Percentiles rank a stretch among this genome's conserved stretches.
Evolutionary conservation across 805 yeast species (phyloP).

Genomic region (Groenewaldozyma salmanticensis): DNA sequence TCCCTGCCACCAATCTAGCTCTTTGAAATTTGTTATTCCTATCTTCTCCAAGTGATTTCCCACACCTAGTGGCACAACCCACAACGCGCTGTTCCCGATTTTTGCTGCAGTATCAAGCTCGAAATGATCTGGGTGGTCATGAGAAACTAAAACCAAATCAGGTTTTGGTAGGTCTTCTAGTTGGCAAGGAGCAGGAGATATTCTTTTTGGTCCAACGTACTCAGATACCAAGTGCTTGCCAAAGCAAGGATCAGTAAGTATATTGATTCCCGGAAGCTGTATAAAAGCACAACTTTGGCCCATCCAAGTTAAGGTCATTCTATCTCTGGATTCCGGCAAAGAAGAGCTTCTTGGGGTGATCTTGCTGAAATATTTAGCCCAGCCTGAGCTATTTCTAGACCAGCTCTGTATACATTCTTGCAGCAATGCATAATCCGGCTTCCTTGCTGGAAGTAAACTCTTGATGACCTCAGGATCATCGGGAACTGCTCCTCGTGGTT

Average conservation of each 20-base stretch:
- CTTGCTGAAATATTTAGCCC: not conserved
- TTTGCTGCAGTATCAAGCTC: constrained; percentile 48
- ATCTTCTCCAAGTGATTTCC: constrained; percentile 45
- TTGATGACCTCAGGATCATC: constrained; percentile 37
- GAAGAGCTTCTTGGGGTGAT: constrained; percentile 1
- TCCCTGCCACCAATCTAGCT: constrained; percentile 91
- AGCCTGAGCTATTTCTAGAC: not conserved
- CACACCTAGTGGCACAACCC: constrained; percentile 87
- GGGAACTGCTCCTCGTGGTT: constrained; percentile 53
- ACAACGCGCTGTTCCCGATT: constrained; percentile 52
- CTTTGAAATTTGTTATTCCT: constrained; percentile 56
- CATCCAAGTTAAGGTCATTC: constrained; percentile 74
- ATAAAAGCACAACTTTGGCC: constrained; percentile 84
- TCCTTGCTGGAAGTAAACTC: constrained; percentile 46
- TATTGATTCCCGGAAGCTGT: constrained; percentile 59
- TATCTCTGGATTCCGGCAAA: constrained; percentile 14
- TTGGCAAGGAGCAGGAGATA: constrained; percentile 66
- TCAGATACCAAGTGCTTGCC: constrained; percentile 52
- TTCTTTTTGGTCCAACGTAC: constrained; percentile 70
- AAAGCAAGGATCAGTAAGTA: constrained; percentile 82
- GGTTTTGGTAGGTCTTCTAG: constrained; percentile 56
- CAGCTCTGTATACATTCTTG: constrained; percentile 18
- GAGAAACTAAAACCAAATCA: constrained; percentile 72
- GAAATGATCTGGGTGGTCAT: constrained; percentile 92
- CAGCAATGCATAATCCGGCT: constrained; percentile 45